A percentile compares a stretch with the other conserved stretches of the same genome.
phyloP scores from a whole-genome alignment of 2,329 filamentous ascomycete species.

The Aaosphaeria arxii region DNA sequence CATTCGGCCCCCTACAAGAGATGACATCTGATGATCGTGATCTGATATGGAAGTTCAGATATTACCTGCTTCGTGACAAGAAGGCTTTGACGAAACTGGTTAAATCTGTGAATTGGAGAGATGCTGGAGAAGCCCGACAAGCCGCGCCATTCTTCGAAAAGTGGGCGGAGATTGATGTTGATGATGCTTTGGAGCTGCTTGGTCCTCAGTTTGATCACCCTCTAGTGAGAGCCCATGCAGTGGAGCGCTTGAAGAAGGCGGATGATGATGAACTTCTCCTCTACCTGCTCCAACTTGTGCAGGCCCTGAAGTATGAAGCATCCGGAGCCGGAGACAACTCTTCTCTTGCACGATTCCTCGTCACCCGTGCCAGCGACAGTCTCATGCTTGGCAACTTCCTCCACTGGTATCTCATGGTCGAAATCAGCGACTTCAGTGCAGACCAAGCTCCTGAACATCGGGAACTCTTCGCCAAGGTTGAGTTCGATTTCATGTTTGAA shows the following conservation, averaged over 20 bases:
- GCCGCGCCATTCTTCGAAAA: constrained; percentile 85
- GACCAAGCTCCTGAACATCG: constrained; percentile 73
- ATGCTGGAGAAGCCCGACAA: constrained; percentile 79
- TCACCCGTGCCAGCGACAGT: constrained; percentile 81
- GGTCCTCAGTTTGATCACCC: constrained; percentile 89
- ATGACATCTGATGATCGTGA: constrained; percentile 91
- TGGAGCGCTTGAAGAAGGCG: constrained; percentile 85
- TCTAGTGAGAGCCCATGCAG: constrained; percentile 86
- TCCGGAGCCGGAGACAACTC: constrained; percentile 68
- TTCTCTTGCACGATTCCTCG: constrained; percentile 84
- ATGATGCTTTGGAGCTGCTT: constrained; percentile 90
- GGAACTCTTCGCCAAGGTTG: constrained; percentile 86
- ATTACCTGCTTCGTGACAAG: constrained; percentile 91
- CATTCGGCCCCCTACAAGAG: constrained; percentile 87
- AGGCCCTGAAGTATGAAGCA: constrained; percentile 75
- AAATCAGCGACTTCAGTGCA: constrained; percentile 79
- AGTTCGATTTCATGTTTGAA: constrained; percentile 93
- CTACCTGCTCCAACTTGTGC: constrained; percentile 90
- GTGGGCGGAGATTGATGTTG: constrained; percentile 96
- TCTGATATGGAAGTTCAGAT: constrained; percentile 94
- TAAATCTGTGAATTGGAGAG: constrained; percentile 94
- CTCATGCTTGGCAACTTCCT: constrained; percentile 92
- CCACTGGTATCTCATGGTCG: constrained; percentile 98
- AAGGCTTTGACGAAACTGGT: constrained; percentile 87
- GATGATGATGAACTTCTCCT: constrained; percentile 88